phyloP scores from a whole-genome alignment of 2,329 filamentous ascomycete species.

The Chrysoporthe deuterocubensis region DNA sequence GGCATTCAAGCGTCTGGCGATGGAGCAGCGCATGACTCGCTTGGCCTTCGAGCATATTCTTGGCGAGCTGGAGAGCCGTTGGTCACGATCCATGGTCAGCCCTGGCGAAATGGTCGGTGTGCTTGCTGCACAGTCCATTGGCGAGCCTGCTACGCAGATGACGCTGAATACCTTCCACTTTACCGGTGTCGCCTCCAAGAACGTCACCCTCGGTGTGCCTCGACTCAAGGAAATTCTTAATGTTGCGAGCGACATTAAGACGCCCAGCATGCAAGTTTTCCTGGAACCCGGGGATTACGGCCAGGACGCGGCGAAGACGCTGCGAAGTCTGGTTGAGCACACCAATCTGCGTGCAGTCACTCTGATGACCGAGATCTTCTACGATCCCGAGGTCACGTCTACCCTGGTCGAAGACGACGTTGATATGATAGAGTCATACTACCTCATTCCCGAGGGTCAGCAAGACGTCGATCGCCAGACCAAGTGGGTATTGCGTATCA shows the following conservation, averaged over 20 bases:
- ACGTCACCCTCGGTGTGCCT: slow-evolving; percentile 97
- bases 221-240: slow-evolving; percentile 99
- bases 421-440: slow-evolving; percentile 97
- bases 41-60: slow-evolving; percentile 91
- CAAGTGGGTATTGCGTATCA: slow-evolving; percentile 92
- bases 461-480: slow-evolving; percentile 75
- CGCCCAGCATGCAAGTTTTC: slow-evolving; percentile 94
- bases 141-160: slow-evolving; percentile 99
- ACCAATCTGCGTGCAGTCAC: slow-evolving; percentile 92
- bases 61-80: slow-evolving; percentile 87
- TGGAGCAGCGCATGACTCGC: slow-evolving; percentile 83
- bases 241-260: slow-evolving; percentile 97
- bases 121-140: slow-evolving; percentile 95
- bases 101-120: slow-evolving; percentile 99
- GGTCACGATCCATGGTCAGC: slow-evolving; percentile 81
- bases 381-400: slow-evolving; percentile 85
- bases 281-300: slow-evolving; percentile 57
- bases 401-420: slow-evolving; percentile 86
- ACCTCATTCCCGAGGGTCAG: slow-evolving; percentile 84
- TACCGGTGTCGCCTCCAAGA: slow-evolving; percentile 99
- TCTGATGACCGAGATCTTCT: slow-evolving; percentile 93
- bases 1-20: slow-evolving; percentile 90
- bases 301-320: slow-evolving; percentile 80
- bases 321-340: slow-evolving; percentile 91
- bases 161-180: slow-evolving; percentile 99